These are phyloP conservation scores for Bipolaris oryzae DNA, from an alignment of 2,329 filamentous ascomycete species.

Conservation along the genomic window DNA sequence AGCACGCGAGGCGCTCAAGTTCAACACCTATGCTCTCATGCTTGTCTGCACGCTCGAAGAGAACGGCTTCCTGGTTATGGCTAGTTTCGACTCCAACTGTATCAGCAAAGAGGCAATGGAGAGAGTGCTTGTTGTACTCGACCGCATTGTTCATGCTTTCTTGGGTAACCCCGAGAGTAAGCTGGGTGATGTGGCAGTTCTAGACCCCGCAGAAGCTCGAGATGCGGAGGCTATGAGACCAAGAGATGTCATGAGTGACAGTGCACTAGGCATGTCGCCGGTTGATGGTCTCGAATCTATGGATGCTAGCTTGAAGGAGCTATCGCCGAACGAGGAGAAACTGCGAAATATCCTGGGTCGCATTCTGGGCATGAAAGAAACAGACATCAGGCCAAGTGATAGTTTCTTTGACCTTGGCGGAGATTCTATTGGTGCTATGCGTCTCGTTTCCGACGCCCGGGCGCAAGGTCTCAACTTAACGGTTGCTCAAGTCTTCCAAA, in stretches of 20 bases:
- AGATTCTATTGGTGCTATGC: slow-evolving; percentile 56
- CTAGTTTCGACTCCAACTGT: slow-evolving; percentile 68
- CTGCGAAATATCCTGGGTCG: slow-evolving; percentile 32
- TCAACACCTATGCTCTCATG: slow-evolving; percentile 67
- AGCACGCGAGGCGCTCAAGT: slow-evolving; percentile 64
- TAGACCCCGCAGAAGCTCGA: slow-evolving; percentile 36
- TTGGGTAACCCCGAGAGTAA: slow-evolving; percentile 49
- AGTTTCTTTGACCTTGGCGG: slow-evolving; percentile 56
- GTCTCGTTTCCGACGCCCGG: slow-evolving; percentile 50
- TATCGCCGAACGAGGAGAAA: slow-evolving; percentile 36
- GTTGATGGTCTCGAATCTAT: slow-evolving; percentile 7
- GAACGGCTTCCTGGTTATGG: slow-evolving; percentile 63
- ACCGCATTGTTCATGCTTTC: slow-evolving; percentile 58
- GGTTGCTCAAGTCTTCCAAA: slow-evolving; percentile 53
- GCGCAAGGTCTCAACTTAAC: slow-evolving; percentile 45
- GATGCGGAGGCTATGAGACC: slow-evolving; percentile 37
- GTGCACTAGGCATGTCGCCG: slow-evolving; percentile 24
- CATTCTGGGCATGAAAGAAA: slow-evolving; percentile 36
- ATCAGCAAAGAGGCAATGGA: slow-evolving; percentile 61
- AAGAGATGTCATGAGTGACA: slow-evolving; percentile 30
- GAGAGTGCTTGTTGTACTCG: slow-evolving; percentile 60
- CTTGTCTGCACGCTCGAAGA: slow-evolving; percentile 67
- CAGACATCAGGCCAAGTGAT: slow-evolving; percentile 47
- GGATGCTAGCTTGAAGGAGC: slow-evolving; percentile 7
- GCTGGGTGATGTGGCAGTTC: slow-evolving; percentile 36